These are phyloP conservation scores for Emmonsia crescens DNA, from an alignment of 2,329 filamentous ascomycete genomes.

Conservation along the genomic window DNA sequence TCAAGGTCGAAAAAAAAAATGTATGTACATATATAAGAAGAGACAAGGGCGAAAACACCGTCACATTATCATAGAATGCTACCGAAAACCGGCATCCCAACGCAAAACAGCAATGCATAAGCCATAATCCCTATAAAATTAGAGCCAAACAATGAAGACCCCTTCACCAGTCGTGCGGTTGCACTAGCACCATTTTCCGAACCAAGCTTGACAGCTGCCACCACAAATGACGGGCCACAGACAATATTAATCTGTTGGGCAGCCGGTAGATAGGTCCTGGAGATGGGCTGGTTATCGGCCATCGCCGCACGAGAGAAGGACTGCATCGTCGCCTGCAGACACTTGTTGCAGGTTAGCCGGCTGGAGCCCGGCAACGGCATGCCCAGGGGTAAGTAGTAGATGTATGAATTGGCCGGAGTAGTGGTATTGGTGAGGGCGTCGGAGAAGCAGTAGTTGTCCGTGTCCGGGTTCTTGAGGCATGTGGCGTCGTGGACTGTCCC, in stretches of 20 bases:
- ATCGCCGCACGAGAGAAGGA: slow-evolving; percentile 62
- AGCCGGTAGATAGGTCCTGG: slow-evolving; percentile 57
- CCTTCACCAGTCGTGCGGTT: not conserved
- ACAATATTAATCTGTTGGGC: slow-evolving; percentile 61
- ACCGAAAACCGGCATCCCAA: slow-evolving; percentile 1
- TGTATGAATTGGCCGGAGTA: slow-evolving; percentile 60
- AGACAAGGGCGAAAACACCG: not conserved
- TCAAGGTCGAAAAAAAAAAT: not conserved
- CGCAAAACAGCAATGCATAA: slow-evolving; percentile 3
- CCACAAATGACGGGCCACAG: slow-evolving; percentile 46
- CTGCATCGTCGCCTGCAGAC: slow-evolving; percentile 69
- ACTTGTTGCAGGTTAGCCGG: slow-evolving; percentile 63
- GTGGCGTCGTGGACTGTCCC: slow-evolving; percentile 66
- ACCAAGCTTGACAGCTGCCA: not conserved
- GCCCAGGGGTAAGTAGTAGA: slow-evolving; percentile 80
- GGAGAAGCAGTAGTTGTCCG: slow-evolving; percentile 64
- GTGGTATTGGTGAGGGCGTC: slow-evolving; percentile 69
- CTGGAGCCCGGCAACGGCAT: slow-evolving; percentile 54
- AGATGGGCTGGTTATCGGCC: slow-evolving; percentile 56
- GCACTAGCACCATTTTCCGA: not conserved
- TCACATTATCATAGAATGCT: slow-evolving; percentile 1
- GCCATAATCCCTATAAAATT: not conserved
- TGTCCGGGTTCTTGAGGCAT: slow-evolving; percentile 59
- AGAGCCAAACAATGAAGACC: not conserved
- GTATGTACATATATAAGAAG: not conserved